Base-by-base conservation (phyloP, 1,284 basidiomycete species). In the Rhodotorula sp. region DNA sequence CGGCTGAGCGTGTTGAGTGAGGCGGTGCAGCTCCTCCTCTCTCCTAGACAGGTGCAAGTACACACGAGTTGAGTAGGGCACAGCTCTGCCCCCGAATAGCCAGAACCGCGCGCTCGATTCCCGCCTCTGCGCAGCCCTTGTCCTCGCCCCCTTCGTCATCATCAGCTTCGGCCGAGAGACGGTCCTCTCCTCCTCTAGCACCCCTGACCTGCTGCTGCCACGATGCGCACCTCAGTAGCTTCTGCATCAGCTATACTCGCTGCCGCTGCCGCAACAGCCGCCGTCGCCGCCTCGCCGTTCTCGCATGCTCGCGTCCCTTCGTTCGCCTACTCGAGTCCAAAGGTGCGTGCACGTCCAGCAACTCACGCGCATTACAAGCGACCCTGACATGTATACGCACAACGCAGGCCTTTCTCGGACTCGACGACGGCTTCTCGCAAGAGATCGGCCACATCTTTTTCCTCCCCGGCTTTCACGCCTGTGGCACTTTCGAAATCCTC, bases 391-490 rank as follows among this genome's bases (percentile, higher is more conserved):
- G 29, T 29, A 29, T 29, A 29, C n/a, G 6, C 21, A 23, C 20
- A 12, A 23, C 54, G 15, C 54, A 29, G 26, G 10, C 51, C 23
- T 67, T 71, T 57, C 65, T 67, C 62, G 65, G 65, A 2, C 65
- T 71, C 70, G 63, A 71, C 21, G 69, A 60, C 49, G 60, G 34
- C 1, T 54, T 68, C 58, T 43, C 47, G 20, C 15, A 60, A 15
- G 31, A 51, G 8, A 49, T 71, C 51, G 65, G 65, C 29, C 48
- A 20, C 5, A 56, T 71, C 52, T 46, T 59, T 16, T 71, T 71
- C 65, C n/a, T 71, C 5, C 70, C 65, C 1, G 62, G 62, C 16
- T 52, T 71, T 31, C 70, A 71, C 59, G 21, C 65, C 5, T 71
- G 70, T 26, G 70, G 70, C 2, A 67, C 70, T 1, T 39, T 71